Evolutionary conservation across 2,329 filamentous ascomycete species (phyloP).

Genomic region (Paramyrothecium sp.): DNA sequence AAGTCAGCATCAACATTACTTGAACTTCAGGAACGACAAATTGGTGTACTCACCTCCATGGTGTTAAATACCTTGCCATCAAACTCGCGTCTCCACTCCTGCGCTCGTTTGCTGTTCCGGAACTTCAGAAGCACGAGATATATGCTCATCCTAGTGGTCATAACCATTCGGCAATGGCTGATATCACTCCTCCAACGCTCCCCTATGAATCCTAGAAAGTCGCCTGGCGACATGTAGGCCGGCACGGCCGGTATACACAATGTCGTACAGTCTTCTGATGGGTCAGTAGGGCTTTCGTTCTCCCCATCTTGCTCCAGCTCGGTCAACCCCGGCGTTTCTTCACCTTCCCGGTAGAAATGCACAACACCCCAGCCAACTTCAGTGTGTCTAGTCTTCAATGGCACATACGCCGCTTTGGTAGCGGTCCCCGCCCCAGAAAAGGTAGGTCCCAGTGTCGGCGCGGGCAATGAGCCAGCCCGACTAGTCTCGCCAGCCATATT

Average conservation of each 20-base stretch:
- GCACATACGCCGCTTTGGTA: constrained; percentile 78
- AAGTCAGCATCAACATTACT: constrained; percentile 11
- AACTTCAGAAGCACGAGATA: constrained; percentile 98
- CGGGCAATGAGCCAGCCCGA: constrained; percentile 47
- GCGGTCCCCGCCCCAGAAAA: constrained; percentile 64
- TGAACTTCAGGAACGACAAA: background rate
- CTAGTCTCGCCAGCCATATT: constrained; percentile 33
- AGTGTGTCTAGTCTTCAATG: constrained; percentile 68
- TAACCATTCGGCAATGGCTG: constrained; percentile 91
- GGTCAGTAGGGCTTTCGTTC: constrained; percentile 30
- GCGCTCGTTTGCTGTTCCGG: constrained; percentile 69
- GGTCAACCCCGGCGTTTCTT: constrained; percentile 64
- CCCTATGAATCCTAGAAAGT: constrained; percentile 89
- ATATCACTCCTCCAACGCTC: constrained; percentile 83
- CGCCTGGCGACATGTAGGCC: constrained; percentile 86
- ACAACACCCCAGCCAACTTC: constrained; percentile 91
- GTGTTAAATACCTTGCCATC: constrained; percentile 92
- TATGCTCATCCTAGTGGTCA: constrained; percentile 82
- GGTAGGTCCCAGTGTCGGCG: constrained; percentile 51
- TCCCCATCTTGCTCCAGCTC: constrained; percentile 23
- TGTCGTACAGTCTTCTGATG: constrained; percentile 68
- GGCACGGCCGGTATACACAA: constrained; percentile 93
- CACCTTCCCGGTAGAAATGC: constrained; percentile 84
- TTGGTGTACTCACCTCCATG: constrained; percentile 64
- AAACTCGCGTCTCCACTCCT: constrained; percentile 79